These are phyloP conservation scores for Geotrichum restrictum DNA, from an alignment of 1,139 yeast genomes.

Conservation along the genomic window DNA sequence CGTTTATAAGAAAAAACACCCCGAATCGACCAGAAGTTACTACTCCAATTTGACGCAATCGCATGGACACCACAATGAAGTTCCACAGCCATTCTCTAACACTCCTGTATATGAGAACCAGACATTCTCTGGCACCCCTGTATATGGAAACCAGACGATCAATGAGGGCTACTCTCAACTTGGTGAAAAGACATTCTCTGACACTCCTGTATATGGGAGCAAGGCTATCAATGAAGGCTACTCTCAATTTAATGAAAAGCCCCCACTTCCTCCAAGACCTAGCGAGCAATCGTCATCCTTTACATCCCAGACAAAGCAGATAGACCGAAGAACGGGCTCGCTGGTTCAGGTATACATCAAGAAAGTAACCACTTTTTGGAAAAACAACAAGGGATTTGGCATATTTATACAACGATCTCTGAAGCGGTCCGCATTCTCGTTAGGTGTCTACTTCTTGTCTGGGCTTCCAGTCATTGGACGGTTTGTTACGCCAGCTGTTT, in stretches of 20 bases:
- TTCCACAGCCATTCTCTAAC: background rate
- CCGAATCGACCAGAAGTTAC: slow-evolving; percentile 34
- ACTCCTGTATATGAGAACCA: background rate
- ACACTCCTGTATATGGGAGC: background rate
- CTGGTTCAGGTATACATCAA: background rate
- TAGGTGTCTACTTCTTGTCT: slow-evolving; percentile 34
- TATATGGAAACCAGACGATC: background rate
- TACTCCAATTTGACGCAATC: slow-evolving; percentile 23
- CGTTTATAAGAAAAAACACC: slow-evolving; percentile 41
- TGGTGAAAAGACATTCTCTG: background rate
- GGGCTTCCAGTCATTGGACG: slow-evolving; percentile 44
- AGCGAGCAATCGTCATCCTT: too few species aligned
- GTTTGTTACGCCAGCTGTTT: slow-evolving; percentile 42
- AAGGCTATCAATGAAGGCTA: background rate
- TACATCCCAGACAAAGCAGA: background rate
- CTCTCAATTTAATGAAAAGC: background rate
- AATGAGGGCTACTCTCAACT: background rate
- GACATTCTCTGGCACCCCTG: background rate
- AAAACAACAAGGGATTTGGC: slow-evolving; percentile 17
- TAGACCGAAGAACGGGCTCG: background rate
- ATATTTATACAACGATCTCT: slow-evolving; percentile 29
- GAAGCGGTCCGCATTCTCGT: slow-evolving; percentile 30
- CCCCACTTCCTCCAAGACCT: background rate
- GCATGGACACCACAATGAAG: slow-evolving; percentile 1
- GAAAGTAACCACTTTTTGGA: background rate